Evolutionary conservation across 768 basidiomycete species (phyloP), one percentile per base, ranked within the genome.

Genomic region (Trametes cinnabarina): DNA sequence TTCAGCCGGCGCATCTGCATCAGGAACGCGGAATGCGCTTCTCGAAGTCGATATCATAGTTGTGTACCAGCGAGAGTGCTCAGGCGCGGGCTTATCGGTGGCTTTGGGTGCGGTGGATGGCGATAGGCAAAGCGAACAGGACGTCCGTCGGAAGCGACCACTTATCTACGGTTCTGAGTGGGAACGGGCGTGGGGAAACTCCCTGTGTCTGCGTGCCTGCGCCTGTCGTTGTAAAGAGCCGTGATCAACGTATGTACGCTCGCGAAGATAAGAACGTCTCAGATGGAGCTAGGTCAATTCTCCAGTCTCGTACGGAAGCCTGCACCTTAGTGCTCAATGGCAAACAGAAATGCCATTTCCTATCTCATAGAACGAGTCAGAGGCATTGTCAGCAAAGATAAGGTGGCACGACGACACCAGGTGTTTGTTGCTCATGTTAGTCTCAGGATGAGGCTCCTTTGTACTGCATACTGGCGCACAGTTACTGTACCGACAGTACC

Each of bases 121-220:
- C 25, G 50, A 51, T 51, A 51, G 50, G 50, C 26, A 51, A 51
- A 42, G 50, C 39, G 40, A 51, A 32, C 25, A 51, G 50, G 50
- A 42, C 26, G 39, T 10, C 50, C 50, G 50, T 42, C 39, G 50
- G 40, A 28, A 14, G 39, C 17, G 15, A 14, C 37, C 37, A 39
- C 37, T 39, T 39, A 39, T 39, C 37, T 39, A n/a, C 15, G 37
- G 37, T 15, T 5, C 10, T n/a, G 37, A 8, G 14, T 39, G 10
- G 7, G 37, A 14, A 34, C 8, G 14, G 34, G 34, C 34, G 34
- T 34, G 34, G 34, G 34, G 34, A 34, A 14, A 7, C 14, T 14
- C 34, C 34, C 34, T 34, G 34, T 34, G 34, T 34, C 34, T 34
- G 14, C n/a, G n/a, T n/a, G n/a, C n/a, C n/a, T n/a, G n/a, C n/a